Conservation (phyloP, 257 asterid genomes). For the Ocimum tenuiflorum region DNA sequence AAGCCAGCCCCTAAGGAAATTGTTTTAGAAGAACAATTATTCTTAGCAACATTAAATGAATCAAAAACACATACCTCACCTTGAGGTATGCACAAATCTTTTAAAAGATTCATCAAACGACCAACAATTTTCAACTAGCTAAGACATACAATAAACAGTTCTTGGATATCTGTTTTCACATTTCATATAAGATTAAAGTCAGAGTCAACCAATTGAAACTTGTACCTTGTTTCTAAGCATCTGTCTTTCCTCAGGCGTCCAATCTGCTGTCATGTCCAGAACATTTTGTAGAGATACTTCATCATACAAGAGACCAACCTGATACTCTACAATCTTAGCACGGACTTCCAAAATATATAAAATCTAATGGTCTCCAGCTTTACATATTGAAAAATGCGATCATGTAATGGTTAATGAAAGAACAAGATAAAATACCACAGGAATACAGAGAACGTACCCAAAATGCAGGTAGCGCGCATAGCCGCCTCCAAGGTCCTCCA, state of each 20-base stretch:
- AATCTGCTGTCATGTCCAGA: conserved; percentile 82
- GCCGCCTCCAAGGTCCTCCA: conserved; percentile 99
- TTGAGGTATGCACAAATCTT: too few relatives aligned
- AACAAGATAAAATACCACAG: neutral
- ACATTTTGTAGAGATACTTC: conserved; percentile 69
- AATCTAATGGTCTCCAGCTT: neutral
- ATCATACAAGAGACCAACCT: conserved; percentile 93
- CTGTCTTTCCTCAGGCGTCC: conserved; percentile 75
- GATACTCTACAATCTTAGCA: conserved; percentile 19
- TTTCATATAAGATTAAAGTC: neutral
- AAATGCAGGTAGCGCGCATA: conserved; percentile 93
- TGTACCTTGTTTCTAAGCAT: conserved; percentile 89
- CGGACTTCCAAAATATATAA: conserved; percentile 5
- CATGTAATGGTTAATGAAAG: neutral
- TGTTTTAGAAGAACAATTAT: too few relatives aligned
- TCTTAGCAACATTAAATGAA: too few relatives aligned
- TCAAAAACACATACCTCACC: too few relatives aligned
- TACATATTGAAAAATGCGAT: neutral
- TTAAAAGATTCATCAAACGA: too few relatives aligned
- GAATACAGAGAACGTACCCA: conserved; percentile 48
- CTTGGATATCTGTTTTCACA: neutral
- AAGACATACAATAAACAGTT: neutral
- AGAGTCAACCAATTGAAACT: neutral
- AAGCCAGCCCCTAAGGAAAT: too few relatives aligned
- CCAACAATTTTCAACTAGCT: too few relatives aligned